phyloP scores from a whole-genome alignment of 345 rosid genomes.

The Durio zibethinus region DNA sequence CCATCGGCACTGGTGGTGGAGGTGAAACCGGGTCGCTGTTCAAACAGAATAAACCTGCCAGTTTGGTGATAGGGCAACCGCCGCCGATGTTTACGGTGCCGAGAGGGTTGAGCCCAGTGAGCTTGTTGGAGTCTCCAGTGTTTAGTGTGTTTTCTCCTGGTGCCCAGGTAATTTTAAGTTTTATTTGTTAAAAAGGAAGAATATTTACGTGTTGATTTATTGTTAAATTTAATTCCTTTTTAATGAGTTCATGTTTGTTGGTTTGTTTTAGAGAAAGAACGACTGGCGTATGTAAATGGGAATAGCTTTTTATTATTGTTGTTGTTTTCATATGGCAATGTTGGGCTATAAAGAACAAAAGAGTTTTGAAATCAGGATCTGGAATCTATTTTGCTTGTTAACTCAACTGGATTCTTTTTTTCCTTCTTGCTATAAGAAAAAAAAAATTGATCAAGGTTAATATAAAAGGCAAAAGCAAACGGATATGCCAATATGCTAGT shows the following conservation, averaged over 20 bases:
- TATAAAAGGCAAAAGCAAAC: neutral
- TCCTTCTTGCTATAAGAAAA: neutral
- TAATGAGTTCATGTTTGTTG: neutral
- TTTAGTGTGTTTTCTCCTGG: slow-evolving; percentile 63
- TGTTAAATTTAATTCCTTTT: neutral
- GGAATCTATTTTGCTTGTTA: neutral
- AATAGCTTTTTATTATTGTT: neutral
- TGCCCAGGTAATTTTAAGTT: slow-evolving; percentile 40
- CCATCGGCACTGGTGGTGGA: slow-evolving; percentile 20
- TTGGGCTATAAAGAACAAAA: neutral
- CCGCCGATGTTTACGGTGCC: slow-evolving; percentile 49
- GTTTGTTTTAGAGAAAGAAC: neutral
- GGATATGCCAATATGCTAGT: neutral
- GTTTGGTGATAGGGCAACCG: slow-evolving; percentile 43
- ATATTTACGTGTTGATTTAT: neutral
- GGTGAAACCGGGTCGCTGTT: slow-evolving; percentile 39
- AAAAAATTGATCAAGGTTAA: neutral
- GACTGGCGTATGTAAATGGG: neutral
- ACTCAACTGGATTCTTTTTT: neutral
- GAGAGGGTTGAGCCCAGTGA: slow-evolving; percentile 49
- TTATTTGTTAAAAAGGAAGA: neutral
- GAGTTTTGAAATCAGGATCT: neutral
- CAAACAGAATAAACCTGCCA: slow-evolving; percentile 44
- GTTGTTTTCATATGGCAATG: neutral
- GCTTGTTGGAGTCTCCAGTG: slow-evolving; percentile 65